Percentiles rank a stretch among this genome's conserved stretches.
These are phyloP conservation scores for Byssochlamys sp. DNA, from an alignment of 2,329 filamentous ascomycete genomes.

Conservation along the genomic window DNA sequence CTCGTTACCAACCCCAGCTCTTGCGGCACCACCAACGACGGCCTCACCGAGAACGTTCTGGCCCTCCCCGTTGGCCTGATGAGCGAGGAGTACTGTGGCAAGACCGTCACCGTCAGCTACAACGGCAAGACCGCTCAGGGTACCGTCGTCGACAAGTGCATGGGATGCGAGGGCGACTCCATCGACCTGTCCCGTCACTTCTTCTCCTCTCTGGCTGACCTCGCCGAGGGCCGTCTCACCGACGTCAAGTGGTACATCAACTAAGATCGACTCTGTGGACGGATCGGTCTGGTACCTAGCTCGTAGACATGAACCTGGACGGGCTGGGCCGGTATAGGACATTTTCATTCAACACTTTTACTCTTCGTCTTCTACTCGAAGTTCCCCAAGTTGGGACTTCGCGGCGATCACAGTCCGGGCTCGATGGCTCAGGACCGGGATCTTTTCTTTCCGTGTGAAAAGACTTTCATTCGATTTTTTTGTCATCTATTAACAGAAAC, in stretches of 20 bases:
- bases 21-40: conserved; percentile 56
- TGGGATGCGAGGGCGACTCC: conserved; percentile 48
- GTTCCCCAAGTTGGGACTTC: neutral
- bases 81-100: conserved; percentile 61
- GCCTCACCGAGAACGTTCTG: conserved; percentile 52
- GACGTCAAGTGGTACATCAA: conserved; percentile 35
- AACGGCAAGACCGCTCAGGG: conserved; percentile 51
- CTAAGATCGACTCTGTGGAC: conserved; percentile 12
- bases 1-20: conserved; percentile 40
- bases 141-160: conserved; percentile 64
- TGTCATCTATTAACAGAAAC: neutral
- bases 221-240: conserved; percentile 31
- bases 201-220: conserved; percentile 42
- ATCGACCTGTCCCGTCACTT: conserved; percentile 54
- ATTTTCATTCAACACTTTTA: neutral
- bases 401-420: neutral
- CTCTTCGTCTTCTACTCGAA: neutral
- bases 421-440: neutral
- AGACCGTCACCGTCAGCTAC: conserved; percentile 54
- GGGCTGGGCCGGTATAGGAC: conserved; percentile 1
- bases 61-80: conserved; percentile 59
- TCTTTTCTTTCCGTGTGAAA: neutral
- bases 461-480: neutral
- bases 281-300: neutral
- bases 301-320: neutral